Conservation (phyloP, 495 filamentous ascomycete genomes). For the Penicillium bovifimosum region DNA sequence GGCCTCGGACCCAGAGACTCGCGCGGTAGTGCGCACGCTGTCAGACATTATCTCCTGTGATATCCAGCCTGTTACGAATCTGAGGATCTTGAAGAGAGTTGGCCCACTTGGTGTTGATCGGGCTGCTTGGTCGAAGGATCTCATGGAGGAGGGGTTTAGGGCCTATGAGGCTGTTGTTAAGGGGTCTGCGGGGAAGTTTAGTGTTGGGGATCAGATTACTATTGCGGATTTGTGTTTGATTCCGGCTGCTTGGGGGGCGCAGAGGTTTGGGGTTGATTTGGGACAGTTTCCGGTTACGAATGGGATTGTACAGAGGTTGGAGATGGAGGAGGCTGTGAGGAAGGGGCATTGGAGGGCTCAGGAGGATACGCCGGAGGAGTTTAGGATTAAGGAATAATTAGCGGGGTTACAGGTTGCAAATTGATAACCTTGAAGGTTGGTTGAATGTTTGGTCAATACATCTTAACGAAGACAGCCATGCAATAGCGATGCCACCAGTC, state of each 20-base stretch:
- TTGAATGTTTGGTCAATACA: not conserved
- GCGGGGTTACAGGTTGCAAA: not conserved
- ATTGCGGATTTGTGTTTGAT: slow-evolving; percentile 50
- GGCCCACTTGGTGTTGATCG: slow-evolving; percentile 34
- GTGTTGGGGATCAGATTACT: slow-evolving; percentile 45
- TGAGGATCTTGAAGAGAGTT: slow-evolving; percentile 40
- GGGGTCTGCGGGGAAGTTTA: slow-evolving; percentile 37
- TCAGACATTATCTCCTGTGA: slow-evolving; percentile 45
- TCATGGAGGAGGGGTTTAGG: slow-evolving; percentile 39
- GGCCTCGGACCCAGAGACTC: slow-evolving; percentile 20
- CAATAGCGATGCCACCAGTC: no score
- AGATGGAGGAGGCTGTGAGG: slow-evolving; percentile 32
- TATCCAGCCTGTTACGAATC: slow-evolving; percentile 47
- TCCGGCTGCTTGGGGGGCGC: slow-evolving; percentile 47
- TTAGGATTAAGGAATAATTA: slow-evolving; percentile 23
- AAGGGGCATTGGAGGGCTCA: slow-evolving; percentile 44
- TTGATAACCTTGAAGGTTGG: not conserved
- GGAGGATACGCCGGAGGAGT: slow-evolving; percentile 45
- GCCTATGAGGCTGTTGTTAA: slow-evolving; percentile 42
- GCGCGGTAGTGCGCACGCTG: slow-evolving; percentile 41
- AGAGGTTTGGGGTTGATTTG: slow-evolving; percentile 45
- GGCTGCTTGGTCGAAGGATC: slow-evolving; percentile 30
- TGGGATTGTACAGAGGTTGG: slow-evolving; percentile 34
- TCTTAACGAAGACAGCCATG: no score
- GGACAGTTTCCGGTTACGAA: slow-evolving; percentile 31